A percentile compares a stretch with the other conserved stretches of the same genome.
These are phyloP conservation scores for Diutina ranongensis DNA, from an alignment of 1,139 yeast species.

Conservation along the genomic window DNA sequence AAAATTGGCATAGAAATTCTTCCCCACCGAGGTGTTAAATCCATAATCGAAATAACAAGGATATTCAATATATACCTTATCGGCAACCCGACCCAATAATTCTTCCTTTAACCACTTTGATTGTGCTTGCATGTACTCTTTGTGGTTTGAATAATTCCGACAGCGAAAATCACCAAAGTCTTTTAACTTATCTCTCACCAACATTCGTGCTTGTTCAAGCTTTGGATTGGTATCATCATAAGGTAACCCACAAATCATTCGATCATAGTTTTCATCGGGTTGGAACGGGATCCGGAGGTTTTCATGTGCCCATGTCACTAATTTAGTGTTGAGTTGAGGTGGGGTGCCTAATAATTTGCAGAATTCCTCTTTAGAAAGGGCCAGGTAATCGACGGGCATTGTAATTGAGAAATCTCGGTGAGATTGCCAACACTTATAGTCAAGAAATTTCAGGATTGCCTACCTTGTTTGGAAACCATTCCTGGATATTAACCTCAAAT, in stretches of 20 bases:
- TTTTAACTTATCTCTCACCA: conserved; percentile 21
- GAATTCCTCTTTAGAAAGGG: neutral
- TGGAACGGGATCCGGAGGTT: conserved; percentile 32
- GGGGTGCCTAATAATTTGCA: neutral
- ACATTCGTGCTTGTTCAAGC: conserved; percentile 16
- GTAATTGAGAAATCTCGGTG: neutral
- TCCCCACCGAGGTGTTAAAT: conserved; percentile 38
- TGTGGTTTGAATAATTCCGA: conserved; percentile 21
- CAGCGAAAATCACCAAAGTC: conserved; percentile 13
- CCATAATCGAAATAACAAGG: conserved; percentile 53
- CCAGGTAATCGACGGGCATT: neutral
- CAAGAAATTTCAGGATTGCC: too few relatives aligned
- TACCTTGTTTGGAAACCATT: too few relatives aligned
- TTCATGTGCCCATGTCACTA: conserved; percentile 29
- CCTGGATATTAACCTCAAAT: too few relatives aligned
- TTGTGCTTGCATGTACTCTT: conserved; percentile 20
- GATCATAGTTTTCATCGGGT: conserved; percentile 27
- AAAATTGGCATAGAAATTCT: conserved; percentile 42
- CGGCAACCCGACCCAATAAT: conserved; percentile 35
- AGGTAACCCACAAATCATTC: conserved; percentile 25
- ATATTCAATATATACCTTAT: conserved; percentile 32
- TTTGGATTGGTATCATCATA: conserved; percentile 23
- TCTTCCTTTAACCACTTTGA: conserved; percentile 19
- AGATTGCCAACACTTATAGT: too few relatives aligned
- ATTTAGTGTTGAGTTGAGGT: conserved; percentile 19